Base-by-base conservation (phyloP, 306 rosid genomes). In the Malus orientalis region DNA sequence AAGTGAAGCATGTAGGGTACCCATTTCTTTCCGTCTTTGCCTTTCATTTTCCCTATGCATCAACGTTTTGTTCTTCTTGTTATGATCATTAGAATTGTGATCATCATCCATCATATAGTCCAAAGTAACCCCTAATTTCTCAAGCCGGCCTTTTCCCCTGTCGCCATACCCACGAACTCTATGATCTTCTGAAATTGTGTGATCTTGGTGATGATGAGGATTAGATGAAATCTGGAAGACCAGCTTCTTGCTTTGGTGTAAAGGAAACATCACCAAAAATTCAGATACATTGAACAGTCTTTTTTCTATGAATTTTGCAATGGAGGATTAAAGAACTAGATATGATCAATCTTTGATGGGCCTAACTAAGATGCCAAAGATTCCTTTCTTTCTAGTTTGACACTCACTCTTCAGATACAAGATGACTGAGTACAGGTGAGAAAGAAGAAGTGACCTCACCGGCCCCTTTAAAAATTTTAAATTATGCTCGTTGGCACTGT, bases 1-100 rank as follows among this genome's bases (percentile, higher is more conserved):
- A 58, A 91, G 96, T 7, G 91, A 81, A 40, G 84, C 75, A 74
- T 81, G 78, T 22, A 82, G 85, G 45, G 81, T 74, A 67, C 90
- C 81, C 96, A 91, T 91, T 81, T 88, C 96, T 85, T 88, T 87
- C 85, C 96, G 87, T 73, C 96, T 87, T 82, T 79, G 83, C 76
- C 87, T 88, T 80, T 91, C 96, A 55, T 79, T 85, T 47, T 88
- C 96, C 61, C 86, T 87, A 45, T 88, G 96, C 42, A 44, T 76
- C 73, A 80, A 80, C 78, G 74, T 78, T 74, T 80, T 86, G 83
- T 79, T 84, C 67, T 81, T 85, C 57, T 71, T 76, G 67, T 11
- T 60, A 25, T 71, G 42, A 1, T 81, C 81, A 30, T 70, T 81
- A 22, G 76, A 71, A 70, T 57, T 60, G 8, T 47, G 53, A 25